These are phyloP conservation scores for Aspergillus sp. DNA, from an alignment of 2,329 filamentous ascomycete genomes.

Conservation along the genomic window DNA sequence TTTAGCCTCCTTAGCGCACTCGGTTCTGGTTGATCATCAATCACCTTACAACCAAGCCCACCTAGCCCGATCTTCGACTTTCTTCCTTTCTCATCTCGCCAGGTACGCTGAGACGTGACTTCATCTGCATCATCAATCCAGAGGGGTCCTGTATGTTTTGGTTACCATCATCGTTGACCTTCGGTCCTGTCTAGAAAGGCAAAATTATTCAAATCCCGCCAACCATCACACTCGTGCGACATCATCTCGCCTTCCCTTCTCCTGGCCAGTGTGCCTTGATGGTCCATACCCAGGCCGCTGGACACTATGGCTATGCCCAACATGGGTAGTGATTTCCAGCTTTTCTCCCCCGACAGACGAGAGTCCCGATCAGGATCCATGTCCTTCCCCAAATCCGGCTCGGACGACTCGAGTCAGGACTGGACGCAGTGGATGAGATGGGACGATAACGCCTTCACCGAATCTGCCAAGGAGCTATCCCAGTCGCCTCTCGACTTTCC, in stretches of 20 bases:
- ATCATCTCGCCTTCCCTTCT: background rate
- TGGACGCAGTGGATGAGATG: slow-evolving; percentile 49
- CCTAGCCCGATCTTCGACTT: slow-evolving; percentile 6
- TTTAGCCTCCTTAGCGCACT: slow-evolving; percentile 16
- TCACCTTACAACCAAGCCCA: slow-evolving; percentile 13
- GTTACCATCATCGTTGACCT: slow-evolving; percentile 3
- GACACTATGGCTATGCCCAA: slow-evolving; percentile 22
- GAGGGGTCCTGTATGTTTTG: background rate
- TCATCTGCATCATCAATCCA: background rate
- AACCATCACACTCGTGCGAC: background rate
- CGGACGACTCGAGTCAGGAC: slow-evolving; percentile 36
- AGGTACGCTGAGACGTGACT: slow-evolving; percentile 10
- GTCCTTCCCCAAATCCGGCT: slow-evolving; percentile 19
- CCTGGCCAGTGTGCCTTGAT: slow-evolving; percentile 10
- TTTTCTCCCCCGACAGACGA: slow-evolving; percentile 31
- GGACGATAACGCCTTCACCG: slow-evolving; percentile 38
- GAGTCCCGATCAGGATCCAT: slow-evolving; percentile 17
- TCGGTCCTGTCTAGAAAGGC: slow-evolving; percentile 1
- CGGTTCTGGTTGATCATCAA: slow-evolving; percentile 15
- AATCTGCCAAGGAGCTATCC: slow-evolving; percentile 27
- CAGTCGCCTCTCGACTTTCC: slow-evolving; percentile 23
- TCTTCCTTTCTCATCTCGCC: background rate
- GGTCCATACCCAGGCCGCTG: slow-evolving; percentile 17
- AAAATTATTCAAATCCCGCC: background rate
- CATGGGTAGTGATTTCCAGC: slow-evolving; percentile 36